Base-by-base conservation (phyloP, 805 yeast genomes). In the Teunomyces kruisii region DNA sequence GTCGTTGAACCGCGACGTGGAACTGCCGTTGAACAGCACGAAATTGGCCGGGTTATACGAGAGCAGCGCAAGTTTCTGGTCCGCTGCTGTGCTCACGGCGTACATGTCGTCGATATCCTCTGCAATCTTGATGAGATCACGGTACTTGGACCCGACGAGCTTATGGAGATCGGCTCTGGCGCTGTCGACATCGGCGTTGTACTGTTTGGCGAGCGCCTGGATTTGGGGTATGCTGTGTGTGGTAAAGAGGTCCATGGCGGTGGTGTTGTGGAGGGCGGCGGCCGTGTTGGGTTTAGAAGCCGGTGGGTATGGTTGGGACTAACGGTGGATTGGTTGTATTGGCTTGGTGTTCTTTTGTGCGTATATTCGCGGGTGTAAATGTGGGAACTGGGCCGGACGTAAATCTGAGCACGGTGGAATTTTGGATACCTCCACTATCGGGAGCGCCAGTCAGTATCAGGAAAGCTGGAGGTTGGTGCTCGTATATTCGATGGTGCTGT, bases 61-160 rank as follows among this genome's bases (percentile, higher is more conserved):
- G 15, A 72, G 55, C 32, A 61, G 54, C 0, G 72, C 47, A 15
- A 72, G 47, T 6, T 55, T 49, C 6, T 49, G 48, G 36, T 69
- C 66, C 3, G 64, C 50, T 1, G 19, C 36, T 6, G 49, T 48
- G 7, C 70, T 56, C 14, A 52, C 40, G 1, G 43, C 32, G 48
- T 61, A 58, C 66, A 69, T 68, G 9, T 46, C 52, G 29, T 64
- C 67, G 22, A 72, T 70, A 43, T 68, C 73, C 46, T 71, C 75
- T n/a, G 76, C 73, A 10, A 72, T 70, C 37, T 63, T 59, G 38
- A 72, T 70, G 54, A 72, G 61, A 53, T 71, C 75, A 38, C 77
- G 55, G 56, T 72, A 72, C 43, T 72, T 72, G 26, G 49, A 51
- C 6, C 75, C 72, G 15, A 72, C 76, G 39, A 72, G 57, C 4